Conservation (phyloP, 441 rosid species). For the Manihot esculenta region DNA sequence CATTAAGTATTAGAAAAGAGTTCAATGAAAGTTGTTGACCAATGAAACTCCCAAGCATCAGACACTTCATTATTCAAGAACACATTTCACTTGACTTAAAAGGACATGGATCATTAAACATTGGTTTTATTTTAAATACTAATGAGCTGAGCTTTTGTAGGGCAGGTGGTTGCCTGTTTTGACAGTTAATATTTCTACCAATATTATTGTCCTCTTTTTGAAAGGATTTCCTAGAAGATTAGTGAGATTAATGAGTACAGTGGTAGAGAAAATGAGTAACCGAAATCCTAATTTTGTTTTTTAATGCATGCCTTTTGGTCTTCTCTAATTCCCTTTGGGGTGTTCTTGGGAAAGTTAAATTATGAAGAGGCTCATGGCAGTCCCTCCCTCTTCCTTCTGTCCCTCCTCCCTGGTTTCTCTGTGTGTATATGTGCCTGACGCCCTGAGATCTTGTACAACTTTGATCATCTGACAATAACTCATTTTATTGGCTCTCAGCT, state of each 20-base stretch:
- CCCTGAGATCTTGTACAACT: not conserved
- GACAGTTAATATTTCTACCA: not conserved
- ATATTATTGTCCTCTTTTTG: not conserved
- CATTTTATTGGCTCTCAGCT: constrained; percentile 48
- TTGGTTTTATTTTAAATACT: not conserved
- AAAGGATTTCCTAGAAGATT: not conserved
- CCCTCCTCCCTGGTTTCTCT: not conserved
- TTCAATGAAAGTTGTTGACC: not conserved
- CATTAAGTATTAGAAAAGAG: not conserved
- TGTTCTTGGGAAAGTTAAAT: not conserved
- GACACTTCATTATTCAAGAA: not conserved
- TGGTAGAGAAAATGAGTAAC: not conserved
- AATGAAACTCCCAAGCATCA: not conserved
- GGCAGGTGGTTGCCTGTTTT: not conserved
- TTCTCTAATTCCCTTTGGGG: not conserved
- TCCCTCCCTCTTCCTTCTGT: not conserved
- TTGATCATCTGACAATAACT: constrained; percentile 18
- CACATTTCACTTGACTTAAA: not conserved
- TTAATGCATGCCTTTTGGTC: not conserved
- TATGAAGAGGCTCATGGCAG: not conserved
- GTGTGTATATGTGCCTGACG: not conserved
- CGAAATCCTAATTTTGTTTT: not conserved
- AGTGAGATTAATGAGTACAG: not conserved
- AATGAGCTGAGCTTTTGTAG: not conserved
- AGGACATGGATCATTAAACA: not conserved